Base-by-base conservation (phyloP, 1,284 basidiomycete genomes). In the Sanghuangporus weigelae region DNA sequence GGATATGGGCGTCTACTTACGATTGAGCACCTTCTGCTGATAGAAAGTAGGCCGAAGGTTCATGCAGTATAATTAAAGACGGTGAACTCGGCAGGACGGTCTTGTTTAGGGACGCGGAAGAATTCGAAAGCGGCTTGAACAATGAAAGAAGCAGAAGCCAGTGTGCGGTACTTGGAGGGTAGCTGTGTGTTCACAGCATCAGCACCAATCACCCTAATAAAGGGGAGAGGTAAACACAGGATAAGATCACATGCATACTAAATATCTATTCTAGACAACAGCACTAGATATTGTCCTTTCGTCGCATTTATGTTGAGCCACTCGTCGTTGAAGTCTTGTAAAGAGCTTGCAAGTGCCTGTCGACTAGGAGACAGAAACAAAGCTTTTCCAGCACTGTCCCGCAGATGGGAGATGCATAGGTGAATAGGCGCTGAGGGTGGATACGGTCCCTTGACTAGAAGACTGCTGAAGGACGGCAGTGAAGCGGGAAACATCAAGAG, bases 151-250 rank as follows among this genome's bases (percentile, higher is more conserved):
- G 69, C 14, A 84, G 73, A 7, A 78, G 75, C 36, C 90, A 74
- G 69, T 90, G 87, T 7, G 79, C 75, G 16, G 84, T 77, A 7
- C 81, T 84, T 12, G 83, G 80, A 7, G 89, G 86, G 72, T 90
- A 92, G 67, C 90, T 92, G 68, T 8, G 44, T 55, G 38, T 38
- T 59, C 57, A 44, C 19, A 50, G 46, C 7, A 59, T 59, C 26
- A 59, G 57, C 10, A 16, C 50, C 7, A 23, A 23, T 23, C 14
- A 26, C 6, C 50, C 12, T 12, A 19, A 44, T 19, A 44, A 44
- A 44, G 26, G 26, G 26, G 26, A 31, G 26, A 31, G 5, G 26
- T 2, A 11, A 46, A n/a, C 21, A 7, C 12, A n/a, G 49, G 44
- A 58, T 63, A 59, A 60, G 53, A 68, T 61, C 54, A 60, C 62